Evolutionary conservation across 2,329 filamentous ascomycete species (phyloP).

Genomic region (Colletotrichum sidae): DNA sequence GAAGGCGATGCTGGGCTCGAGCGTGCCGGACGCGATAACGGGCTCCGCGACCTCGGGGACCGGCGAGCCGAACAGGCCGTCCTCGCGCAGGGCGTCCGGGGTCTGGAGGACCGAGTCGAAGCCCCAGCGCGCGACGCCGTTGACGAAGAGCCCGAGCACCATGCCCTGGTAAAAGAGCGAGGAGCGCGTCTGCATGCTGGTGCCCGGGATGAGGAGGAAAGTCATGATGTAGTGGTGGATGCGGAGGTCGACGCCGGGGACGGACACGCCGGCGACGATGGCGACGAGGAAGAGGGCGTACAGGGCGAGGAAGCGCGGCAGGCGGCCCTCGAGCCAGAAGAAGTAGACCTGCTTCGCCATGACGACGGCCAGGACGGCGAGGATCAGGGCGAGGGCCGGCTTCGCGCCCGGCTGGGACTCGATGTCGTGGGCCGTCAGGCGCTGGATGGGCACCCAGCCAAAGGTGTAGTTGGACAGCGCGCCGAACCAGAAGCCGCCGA

Average conservation of each 20-base stretch:
- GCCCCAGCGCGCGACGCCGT: conserved; percentile 93
- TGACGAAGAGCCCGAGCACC: conserved; percentile 90
- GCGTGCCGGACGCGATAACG: conserved; percentile 52
- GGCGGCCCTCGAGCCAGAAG: conserved; percentile 85
- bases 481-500: conserved; percentile 91
- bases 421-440: conserved; percentile 89
- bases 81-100: conserved; percentile 74
- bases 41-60: conserved; percentile 66
- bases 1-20: conserved; percentile 74
- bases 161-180: conserved; percentile 90
- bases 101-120: conserved; percentile 93
- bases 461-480: conserved; percentile 96
- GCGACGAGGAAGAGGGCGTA: conserved; percentile 75
- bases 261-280: conserved; percentile 75
- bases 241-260: conserved; percentile 84
- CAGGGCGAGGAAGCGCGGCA: conserved; percentile 82
- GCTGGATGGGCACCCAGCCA: conserved; percentile 90
- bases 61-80: conserved; percentile 70
- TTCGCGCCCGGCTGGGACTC: conserved; percentile 89
- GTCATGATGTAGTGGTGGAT: conserved; percentile 97
- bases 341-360: conserved; percentile 83
- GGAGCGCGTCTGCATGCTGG: conserved; percentile 86
- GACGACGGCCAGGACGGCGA: conserved; percentile 76
- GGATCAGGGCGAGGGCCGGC: conserved; percentile 81
- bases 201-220: conserved; percentile 87